phyloP scores from a whole-genome alignment of 1,139 yeast genomes.

The Scheffersomyces segobiensis region DNA sequence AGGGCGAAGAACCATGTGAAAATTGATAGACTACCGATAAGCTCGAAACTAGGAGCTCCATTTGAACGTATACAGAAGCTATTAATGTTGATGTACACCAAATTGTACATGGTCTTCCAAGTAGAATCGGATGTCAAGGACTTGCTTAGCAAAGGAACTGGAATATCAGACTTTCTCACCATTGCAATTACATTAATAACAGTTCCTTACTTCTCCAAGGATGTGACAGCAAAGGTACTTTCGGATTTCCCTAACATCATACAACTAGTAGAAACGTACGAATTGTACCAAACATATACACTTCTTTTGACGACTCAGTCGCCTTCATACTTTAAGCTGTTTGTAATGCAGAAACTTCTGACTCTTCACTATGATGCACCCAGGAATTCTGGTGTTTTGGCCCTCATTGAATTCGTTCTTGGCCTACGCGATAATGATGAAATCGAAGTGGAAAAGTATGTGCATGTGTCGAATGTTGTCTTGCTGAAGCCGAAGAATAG shows the following conservation, averaged over 20 bases:
- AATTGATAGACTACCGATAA: conserved; percentile 15
- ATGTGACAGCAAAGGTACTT: conserved; percentile 1
- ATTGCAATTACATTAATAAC: conserved; percentile 54
- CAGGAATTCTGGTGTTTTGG: conserved; percentile 60
- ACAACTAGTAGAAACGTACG: conserved; percentile 56
- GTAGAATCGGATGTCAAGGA: conserved; percentile 53
- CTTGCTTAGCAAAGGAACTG: conserved; percentile 67
- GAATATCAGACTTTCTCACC: conserved; percentile 66
- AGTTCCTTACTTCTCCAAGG: conserved; percentile 29
- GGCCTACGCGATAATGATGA: conserved; percentile 78
- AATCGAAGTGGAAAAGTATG: conserved; percentile 62
- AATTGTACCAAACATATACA: conserved; percentile 57
- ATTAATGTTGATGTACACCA: conserved; percentile 34
- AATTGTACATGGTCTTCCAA: conserved; percentile 33
- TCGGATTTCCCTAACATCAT: conserved; percentile 8
- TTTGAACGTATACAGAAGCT: conserved; percentile 15
- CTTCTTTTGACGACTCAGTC: conserved; percentile 40
- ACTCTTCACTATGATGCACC: conserved; percentile 55
- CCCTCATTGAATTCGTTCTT: conserved; percentile 73
- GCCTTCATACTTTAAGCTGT: conserved; percentile 40
- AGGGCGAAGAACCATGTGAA: conserved; percentile 18
- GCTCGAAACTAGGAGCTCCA: background rate
- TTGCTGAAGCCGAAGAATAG: conserved; percentile 59
- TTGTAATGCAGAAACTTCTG: conserved; percentile 50
- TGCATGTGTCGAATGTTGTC: conserved; percentile 62